Evolutionary conservation across 2,329 filamentous ascomycete genomes (phyloP).

Genomic region (Xylaria sp.): DNA sequence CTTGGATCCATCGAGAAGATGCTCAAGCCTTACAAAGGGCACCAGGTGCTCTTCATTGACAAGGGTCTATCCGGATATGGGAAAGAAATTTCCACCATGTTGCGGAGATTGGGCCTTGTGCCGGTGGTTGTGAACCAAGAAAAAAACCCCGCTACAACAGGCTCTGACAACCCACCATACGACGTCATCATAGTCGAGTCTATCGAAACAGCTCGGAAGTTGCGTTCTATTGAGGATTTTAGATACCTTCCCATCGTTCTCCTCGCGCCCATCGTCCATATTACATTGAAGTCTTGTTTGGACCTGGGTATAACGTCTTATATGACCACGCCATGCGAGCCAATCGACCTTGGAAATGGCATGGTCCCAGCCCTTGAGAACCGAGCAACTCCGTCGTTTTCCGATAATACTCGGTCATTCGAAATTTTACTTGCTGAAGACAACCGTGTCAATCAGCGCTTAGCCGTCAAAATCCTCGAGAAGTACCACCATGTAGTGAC

Average conservation of each 20-base stretch:
- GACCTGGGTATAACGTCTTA: constrained; percentile 98
- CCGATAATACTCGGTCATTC: constrained; percentile 94
- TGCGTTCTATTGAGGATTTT: constrained; percentile 91
- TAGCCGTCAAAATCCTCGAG: constrained; percentile 96
- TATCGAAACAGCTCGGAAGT: constrained; percentile 85
- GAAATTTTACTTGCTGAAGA: constrained; percentile 96
- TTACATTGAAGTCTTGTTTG: constrained; percentile 91
- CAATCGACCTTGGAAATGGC: constrained; percentile 94
- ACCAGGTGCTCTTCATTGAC: constrained; percentile 94
- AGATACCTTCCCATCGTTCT: constrained; percentile 98
- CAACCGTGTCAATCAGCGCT: constrained; percentile 95
- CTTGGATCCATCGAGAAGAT: constrained; percentile 82
- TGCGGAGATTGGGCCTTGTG: constrained; percentile 80
- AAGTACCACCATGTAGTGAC: constrained; percentile 95
- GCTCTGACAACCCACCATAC: constrained; percentile 74
- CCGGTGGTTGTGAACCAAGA: constrained; percentile 87
- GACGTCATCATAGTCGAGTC: constrained; percentile 97
- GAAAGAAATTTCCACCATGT: constrained; percentile 79
- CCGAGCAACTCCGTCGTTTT: constrained; percentile 87
- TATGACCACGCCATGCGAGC: constrained; percentile 95
- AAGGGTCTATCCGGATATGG: constrained; percentile 84
- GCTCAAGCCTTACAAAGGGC: constrained; percentile 88
- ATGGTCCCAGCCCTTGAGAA: constrained; percentile 97
- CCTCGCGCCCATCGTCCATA: constrained; percentile 86
- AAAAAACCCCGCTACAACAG: constrained; percentile 69